Conservation (phyloP, 148 eudicot species). For the Rhododendron ovatum region DNA sequence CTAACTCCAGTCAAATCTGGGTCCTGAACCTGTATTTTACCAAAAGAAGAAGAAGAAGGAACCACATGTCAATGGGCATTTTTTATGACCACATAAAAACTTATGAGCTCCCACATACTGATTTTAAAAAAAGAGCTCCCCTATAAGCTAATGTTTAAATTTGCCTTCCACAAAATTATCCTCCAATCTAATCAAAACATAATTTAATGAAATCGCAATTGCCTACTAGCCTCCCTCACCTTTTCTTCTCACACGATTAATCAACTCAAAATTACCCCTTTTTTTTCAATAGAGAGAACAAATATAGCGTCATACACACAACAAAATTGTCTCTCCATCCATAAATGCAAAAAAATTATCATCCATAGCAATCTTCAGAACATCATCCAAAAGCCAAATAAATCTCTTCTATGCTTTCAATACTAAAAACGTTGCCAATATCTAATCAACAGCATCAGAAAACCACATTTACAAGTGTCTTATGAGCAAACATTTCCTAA, state of each 20-base stretch:
- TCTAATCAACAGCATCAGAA: neutral
- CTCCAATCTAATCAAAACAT: neutral
- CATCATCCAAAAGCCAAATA: neutral
- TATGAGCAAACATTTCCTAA: neutral
- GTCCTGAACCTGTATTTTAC: slow-evolving; percentile 65
- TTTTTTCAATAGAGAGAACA: neutral
- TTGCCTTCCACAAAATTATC: neutral
- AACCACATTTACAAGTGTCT: neutral
- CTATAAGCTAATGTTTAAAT: neutral
- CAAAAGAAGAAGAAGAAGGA: slow-evolving; percentile 1
- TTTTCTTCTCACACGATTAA: neutral
- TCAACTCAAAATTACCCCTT: neutral
- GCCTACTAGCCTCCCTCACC: neutral
- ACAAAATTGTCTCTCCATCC: neutral
- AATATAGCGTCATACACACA: neutral
- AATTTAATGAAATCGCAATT: neutral
- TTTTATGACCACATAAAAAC: slow-evolving; percentile 4
- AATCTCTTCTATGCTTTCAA: neutral
- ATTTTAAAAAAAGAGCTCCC: neutral
- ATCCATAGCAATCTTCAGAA: neutral
- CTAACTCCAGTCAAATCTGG: slow-evolving; percentile 80
- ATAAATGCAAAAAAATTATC: neutral
- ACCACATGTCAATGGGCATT: neutral
- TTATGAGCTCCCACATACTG: neutral
- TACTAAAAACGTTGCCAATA: neutral